These are phyloP conservation scores for Trichoderma simmonsii DNA, from an alignment of 2,329 filamentous ascomycete genomes.

Conservation along the genomic window DNA sequence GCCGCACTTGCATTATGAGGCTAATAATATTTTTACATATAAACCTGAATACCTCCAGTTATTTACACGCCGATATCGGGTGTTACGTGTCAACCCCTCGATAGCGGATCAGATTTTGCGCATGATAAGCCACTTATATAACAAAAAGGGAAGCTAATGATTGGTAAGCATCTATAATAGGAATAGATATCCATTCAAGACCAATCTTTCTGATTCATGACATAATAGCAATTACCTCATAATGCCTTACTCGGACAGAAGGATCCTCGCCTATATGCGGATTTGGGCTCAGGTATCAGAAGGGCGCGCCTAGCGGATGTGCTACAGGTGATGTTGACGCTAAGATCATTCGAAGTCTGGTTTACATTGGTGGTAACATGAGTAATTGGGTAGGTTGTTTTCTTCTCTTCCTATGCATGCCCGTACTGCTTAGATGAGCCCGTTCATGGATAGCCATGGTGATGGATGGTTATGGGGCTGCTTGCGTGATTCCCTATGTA, in stretches of 20 bases:
- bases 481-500: neutral
- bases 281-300: neutral
- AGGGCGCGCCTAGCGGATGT: neutral
- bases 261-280: neutral
- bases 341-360: no score
- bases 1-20: no score
- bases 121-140: neutral
- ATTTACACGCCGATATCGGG: neutral
- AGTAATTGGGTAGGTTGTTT: neutral
- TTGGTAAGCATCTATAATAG: neutral
- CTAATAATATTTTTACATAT: no score
- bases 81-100: neutral
- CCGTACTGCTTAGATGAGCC: neutral
- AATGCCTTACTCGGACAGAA: neutral
- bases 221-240: neutral
- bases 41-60: no score
- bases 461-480: neutral
- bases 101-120: neutral
- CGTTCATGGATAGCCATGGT: no score
- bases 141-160: neutral
- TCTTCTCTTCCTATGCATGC: neutral
- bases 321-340: no score
- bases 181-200: neutral
- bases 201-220: neutral
- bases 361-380: no score